Evolutionary conservation across 2,329 filamentous ascomycete species (phyloP), one percentile per base, ranked within the genome.

Genomic region (Cladosporium sp.): DNA sequence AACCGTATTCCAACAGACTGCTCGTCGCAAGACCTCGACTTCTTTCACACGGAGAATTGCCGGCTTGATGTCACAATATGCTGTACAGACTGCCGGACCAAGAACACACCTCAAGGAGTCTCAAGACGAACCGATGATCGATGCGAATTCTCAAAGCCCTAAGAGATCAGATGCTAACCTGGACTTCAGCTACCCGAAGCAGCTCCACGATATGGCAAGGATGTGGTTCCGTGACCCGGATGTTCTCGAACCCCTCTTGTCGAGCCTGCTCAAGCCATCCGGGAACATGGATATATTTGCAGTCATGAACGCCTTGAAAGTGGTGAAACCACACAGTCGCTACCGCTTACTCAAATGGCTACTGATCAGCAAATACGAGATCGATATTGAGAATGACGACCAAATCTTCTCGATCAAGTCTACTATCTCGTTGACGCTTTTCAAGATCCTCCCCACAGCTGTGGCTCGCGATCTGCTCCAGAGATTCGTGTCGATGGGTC

Each of bases 301-400:
- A 5, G 8, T 19, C 13, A 8, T 39, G 19, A 17, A 19, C 6
- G 15, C 19, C 11, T 13, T 20, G 8, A 4, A 12, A 19, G 19
- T 8, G 15, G 20, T 15, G 8, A 15, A 9, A 15, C 7, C 15
- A 6, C 11, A 13, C n/a, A 12, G n/a, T 34, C 36, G 37, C 9
- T 39, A 49, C 17, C 37, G 54, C 3, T 37, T 57, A 5, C 38
- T 53, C 17, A 51, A 36, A 5, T 53, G 51, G 20, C 39, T 58
- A 7, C 29, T 54, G 18, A 22, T 56, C 2, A 38, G 24, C n/a
- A 34, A 58, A n/a, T 51, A 32, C 13, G 19, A 32, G 4, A 12
- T 48, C 17, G 45, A 48, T 13, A 20, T 41, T n/a, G 45, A 41
- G 1, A n/a, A 22, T 12, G 13, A 7, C 27, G 27, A 32, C 17